phyloP scores from a whole-genome alignment of 108 stramenopile genomes.

The Nitzschia sp. region DNA sequence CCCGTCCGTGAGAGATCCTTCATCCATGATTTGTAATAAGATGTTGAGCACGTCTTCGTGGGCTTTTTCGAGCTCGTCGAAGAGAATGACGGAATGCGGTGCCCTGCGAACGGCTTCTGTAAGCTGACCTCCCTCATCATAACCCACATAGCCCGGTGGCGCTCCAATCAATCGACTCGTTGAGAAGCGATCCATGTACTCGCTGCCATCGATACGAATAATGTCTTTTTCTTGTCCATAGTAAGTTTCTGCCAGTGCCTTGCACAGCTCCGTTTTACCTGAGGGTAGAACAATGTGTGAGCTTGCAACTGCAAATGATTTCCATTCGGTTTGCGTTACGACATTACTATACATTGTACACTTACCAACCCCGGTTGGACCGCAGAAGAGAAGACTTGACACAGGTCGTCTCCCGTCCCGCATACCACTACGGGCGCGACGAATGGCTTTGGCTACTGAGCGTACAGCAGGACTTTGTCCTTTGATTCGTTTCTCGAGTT shows the following conservation, averaged over 20 bases:
- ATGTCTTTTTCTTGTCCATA: conserved; percentile 87
- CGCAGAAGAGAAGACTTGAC: conserved; percentile 85
- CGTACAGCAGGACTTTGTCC: conserved; percentile 87
- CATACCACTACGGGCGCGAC: conserved; percentile 82
- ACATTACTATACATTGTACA: conserved; percentile 1
- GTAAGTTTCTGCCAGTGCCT: conserved; percentile 82
- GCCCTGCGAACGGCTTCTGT: conserved; percentile 90
- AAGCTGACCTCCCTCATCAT: conserved; percentile 95
- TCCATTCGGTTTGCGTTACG: not conserved
- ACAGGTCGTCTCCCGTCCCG: conserved; percentile 74
- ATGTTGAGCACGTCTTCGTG: conserved; percentile 95
- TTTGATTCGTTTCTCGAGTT: conserved; percentile 73
- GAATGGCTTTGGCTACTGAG: conserved; percentile 78
- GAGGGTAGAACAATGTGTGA: conserved; percentile 25
- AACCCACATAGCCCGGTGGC: conserved; percentile 92
- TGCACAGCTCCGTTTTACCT: conserved; percentile 85
- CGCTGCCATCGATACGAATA: conserved; percentile 90
- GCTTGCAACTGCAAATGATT: not conserved
- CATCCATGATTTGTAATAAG: conserved; percentile 93
- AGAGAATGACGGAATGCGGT: conserved; percentile 74
- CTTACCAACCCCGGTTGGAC: conserved; percentile 91
- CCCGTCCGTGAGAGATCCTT: conserved; percentile 94
- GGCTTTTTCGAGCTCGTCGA: conserved; percentile 88
- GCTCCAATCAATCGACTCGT: conserved; percentile 90
- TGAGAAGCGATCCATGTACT: conserved; percentile 95